Percentiles rank a stretch among this genome's conserved stretches.
phyloP scores from a whole-genome alignment of 2,329 filamentous ascomycete species.

The Eurotiales sp. region DNA sequence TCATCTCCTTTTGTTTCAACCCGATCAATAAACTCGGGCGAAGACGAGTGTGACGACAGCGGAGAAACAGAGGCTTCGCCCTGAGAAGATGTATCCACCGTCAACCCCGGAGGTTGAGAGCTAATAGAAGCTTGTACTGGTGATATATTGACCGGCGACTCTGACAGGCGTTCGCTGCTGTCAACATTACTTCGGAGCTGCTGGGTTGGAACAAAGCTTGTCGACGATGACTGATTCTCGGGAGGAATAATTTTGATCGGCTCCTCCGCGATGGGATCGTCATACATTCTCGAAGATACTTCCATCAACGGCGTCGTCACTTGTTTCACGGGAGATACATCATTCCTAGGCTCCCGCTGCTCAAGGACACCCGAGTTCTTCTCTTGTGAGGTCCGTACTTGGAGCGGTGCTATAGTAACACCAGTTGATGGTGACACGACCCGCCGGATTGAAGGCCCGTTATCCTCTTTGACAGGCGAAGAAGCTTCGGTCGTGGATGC shows the following conservation, averaged over 20 bases:
- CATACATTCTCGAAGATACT: background rate
- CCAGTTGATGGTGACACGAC: conserved; percentile 30
- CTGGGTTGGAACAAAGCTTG: background rate
- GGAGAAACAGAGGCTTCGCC: conserved; percentile 59
- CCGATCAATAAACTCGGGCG: conserved; percentile 27
- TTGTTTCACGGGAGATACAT: conserved; percentile 11
- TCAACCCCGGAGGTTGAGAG: conserved; percentile 59
- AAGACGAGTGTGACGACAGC: conserved; percentile 57
- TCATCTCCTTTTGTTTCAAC: conserved; percentile 30
- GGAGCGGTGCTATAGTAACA: conserved; percentile 20
- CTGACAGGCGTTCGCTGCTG: conserved; percentile 44
- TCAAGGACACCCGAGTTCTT: conserved; percentile 16
- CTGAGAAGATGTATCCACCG: conserved; percentile 68
- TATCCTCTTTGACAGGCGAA: conserved; percentile 19
- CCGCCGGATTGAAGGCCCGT: conserved; percentile 32
- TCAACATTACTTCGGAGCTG: conserved; percentile 5
- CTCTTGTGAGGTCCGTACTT: conserved; percentile 18
- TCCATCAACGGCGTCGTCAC: conserved; percentile 1
- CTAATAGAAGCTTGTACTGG: conserved; percentile 45
- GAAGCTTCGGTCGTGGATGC: conserved; percentile 22
- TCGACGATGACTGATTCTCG: background rate
- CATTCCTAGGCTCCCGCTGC: background rate
- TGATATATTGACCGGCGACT: conserved; percentile 66
- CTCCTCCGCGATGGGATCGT: conserved; percentile 5
- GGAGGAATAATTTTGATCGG: conserved; percentile 3